Base-by-base conservation (phyloP, 192 early-diverging fungal genomes). In the Umbelopsis vinacea region DNA sequence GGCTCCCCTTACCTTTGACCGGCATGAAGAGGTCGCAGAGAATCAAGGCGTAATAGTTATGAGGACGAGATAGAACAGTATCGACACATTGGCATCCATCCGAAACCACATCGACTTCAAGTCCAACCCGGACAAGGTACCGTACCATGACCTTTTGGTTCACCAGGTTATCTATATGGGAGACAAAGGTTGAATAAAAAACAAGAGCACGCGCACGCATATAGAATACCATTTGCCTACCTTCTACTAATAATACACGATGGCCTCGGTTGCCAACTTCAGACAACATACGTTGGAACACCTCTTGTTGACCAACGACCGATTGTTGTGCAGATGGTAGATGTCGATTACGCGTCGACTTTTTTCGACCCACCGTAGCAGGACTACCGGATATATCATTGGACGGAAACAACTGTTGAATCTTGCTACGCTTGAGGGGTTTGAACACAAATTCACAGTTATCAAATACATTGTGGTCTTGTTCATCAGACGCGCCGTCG, bases 21-120 rank as follows among this genome's bases (percentile, higher is more conserved):
- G 86, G 86, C 86, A 88, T 87, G 45, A 87, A 87, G 33, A 87
- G 66, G 68, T 87, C 86, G 69, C 86, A 88, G 70, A 88, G 66
- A 43, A 88, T 78, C 19, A 88, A 60, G 15, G 79, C 82, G 68
- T 79, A 88, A 67, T 88, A 79, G 35, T 67, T 70, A 24, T 70
- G 73, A 19, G 84, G 83, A 54, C 83, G 53, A 17, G 68, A 71
- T 52, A 73, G 69, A 57, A 88, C 85, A 43, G 77, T 72, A 22
- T 85, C 75, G 29, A 85, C 50, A 48, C 84, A 84, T 67, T 85
- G 74, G 8, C 75, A 77, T 4, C 86, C 86, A 55, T 88, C 81
- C 50, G 69, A 71, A 38, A 82, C 82, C 19, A 88, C 72, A 33
- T 76, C 79, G 8, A 84, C 82, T 11, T 81, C 74, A 7, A 85